Evolutionary conservation across 2,329 filamentous ascomycete genomes (phyloP).

Genomic region (Calonectria fujianensis): DNA sequence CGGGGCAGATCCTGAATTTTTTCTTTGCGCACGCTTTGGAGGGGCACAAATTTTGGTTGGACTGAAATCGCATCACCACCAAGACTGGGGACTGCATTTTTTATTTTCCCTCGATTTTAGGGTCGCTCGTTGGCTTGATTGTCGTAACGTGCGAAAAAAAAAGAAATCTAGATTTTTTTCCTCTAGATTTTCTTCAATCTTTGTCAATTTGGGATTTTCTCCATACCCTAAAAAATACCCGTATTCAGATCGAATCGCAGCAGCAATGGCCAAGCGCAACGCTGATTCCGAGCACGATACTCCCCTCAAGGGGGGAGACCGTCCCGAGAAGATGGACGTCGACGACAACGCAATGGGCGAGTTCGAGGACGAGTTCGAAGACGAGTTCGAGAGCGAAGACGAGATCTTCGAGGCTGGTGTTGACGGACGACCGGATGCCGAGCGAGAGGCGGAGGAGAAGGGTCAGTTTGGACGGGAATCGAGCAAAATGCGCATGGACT

Average conservation of each 20-base stretch:
- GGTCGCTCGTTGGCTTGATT: not conserved
- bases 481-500: not conserved
- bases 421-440: slow-evolving; percentile 92
- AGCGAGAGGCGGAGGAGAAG: slow-evolving; percentile 92
- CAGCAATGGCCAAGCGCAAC: slow-evolving; percentile 46
- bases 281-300: slow-evolving; percentile 62
- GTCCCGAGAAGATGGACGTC: slow-evolving; percentile 80
- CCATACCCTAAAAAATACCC: not conserved
- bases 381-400: slow-evolving; percentile 91
- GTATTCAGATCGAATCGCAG: slow-evolving; percentile 33
- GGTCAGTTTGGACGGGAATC: slow-evolving; percentile 54
- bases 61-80: slow-evolving; percentile 30
- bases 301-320: slow-evolving; percentile 76
- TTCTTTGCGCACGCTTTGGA: slow-evolving; percentile 38
- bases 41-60: slow-evolving; percentile 35
- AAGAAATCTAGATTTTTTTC: not conserved
- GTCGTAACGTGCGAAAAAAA: not conserved
- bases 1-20: slow-evolving; percentile 35
- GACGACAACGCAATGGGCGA: slow-evolving; percentile 81
- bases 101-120: not conserved
- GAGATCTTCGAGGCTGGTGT: slow-evolving; percentile 96
- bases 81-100: slow-evolving; percentile 6
- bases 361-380: slow-evolving; percentile 96
- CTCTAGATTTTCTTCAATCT: not conserved
- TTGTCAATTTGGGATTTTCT: slow-evolving; percentile 4